Evolutionary conservation across 805 yeast genomes (phyloP).

Genomic region (Ogataea glucozyma): DNA sequence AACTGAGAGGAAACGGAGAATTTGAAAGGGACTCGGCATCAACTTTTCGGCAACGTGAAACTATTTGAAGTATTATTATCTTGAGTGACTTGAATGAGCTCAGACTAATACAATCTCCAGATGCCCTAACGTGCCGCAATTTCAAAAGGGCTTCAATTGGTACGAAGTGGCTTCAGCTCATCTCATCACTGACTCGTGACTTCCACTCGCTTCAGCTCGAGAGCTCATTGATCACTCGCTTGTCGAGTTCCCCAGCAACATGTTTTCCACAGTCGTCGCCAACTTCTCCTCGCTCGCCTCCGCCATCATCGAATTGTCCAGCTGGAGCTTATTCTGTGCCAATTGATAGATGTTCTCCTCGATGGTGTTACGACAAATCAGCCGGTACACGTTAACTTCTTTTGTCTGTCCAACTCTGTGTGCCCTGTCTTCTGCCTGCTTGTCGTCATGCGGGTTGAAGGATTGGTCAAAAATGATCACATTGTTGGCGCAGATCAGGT

Average conservation of each 20-base stretch:
- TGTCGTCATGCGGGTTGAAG: constrained; percentile 97
- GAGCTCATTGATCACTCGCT: no score
- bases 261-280: constrained; percentile 50
- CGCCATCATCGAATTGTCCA: constrained; percentile 66
- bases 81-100: no score
- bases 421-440: constrained; percentile 98
- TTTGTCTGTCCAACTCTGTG: constrained; percentile 95
- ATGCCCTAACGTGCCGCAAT: no score
- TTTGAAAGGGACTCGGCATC: no score
- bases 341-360: constrained; percentile 86
- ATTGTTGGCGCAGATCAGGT: constrained; percentile 89
- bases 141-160: neutral
- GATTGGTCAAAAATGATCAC: constrained; percentile 92
- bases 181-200: no score
- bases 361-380: constrained; percentile 72
- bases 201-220: no score
- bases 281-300: constrained; percentile 53
- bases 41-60: no score
- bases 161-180: no score
- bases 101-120: no score
- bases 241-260: constrained; percentile 36
- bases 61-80: no score
- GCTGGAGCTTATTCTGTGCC: constrained; percentile 87
- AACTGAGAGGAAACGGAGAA: no score
- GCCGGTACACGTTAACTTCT: constrained; percentile 68